Evolutionary conservation across 139 green algal genomes (phyloP).

Genomic region (Raphidocelis subcapitata): DNA sequence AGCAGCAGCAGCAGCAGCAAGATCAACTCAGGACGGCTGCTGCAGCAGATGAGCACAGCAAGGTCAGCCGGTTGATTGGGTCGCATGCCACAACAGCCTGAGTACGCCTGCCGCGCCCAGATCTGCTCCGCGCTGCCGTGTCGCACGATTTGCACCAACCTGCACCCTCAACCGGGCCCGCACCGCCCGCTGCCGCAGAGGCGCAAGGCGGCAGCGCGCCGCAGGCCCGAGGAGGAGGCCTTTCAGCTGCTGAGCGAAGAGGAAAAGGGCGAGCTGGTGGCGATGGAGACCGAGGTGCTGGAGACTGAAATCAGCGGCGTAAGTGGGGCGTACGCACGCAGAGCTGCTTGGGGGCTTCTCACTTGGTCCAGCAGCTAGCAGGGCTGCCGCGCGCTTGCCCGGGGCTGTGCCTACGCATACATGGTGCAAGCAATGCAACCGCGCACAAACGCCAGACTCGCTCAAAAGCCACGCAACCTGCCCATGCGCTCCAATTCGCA

Average conservation of each 20-base stretch:
- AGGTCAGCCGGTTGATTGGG: too few relatives aligned
- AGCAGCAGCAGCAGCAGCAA: conserved; percentile 20
- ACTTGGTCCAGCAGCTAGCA: too few relatives aligned
- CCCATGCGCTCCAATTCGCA: too few relatives aligned
- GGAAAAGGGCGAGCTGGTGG: conserved; percentile 69
- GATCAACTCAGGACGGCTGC: too few relatives aligned
- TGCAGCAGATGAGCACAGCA: too few relatives aligned
- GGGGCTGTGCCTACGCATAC: neutral
- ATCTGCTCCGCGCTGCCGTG: neutral
- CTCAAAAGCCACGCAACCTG: too few relatives aligned
- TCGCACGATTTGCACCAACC: neutral
- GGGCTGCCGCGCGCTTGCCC: too few relatives aligned
- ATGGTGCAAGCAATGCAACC: neutral
- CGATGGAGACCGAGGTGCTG: conserved; percentile 59
- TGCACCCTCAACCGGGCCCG: neutral
- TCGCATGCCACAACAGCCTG: too few relatives aligned
- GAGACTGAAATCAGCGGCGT: conserved; percentile 44
- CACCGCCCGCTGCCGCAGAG: neutral
- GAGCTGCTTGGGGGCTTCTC: neutral
- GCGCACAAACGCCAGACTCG: neutral
- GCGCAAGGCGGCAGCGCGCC: conserved; percentile 4
- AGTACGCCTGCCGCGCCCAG: too few relatives aligned
- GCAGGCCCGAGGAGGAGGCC: conserved; percentile 18
- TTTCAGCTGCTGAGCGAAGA: conserved; percentile 52
- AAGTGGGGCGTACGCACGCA: neutral